Evolutionary conservation across 805 yeast species (phyloP).

Genomic region (Saturnispora ahearnii): DNA sequence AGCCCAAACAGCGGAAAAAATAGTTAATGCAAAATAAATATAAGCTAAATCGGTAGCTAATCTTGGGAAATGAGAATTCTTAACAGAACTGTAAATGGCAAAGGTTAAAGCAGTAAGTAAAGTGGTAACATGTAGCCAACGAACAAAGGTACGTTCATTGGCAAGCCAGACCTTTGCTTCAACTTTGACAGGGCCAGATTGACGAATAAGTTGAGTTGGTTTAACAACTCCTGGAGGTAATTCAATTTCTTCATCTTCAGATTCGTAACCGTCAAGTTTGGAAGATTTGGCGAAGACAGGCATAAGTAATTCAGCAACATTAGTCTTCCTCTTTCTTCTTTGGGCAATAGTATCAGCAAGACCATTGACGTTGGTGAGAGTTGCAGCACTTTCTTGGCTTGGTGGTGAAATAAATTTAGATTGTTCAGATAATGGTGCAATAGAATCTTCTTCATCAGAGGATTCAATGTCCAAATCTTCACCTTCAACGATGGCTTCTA

Average conservation of each 20-base stretch:
- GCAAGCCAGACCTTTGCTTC: conserved; percentile 99
- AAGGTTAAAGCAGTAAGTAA: conserved; percentile 79
- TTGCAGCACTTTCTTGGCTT: neutral
- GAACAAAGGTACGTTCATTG: conserved; percentile 91
- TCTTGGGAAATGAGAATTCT: conserved; percentile 51
- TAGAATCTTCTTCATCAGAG: conserved; percentile 47
- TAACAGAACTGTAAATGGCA: conserved; percentile 64
- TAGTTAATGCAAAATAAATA: conserved; percentile 67
- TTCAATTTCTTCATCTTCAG: conserved; percentile 79
- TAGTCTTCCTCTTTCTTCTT: conserved; percentile 15
- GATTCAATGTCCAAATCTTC: conserved; percentile 37
- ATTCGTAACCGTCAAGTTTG: conserved; percentile 40
- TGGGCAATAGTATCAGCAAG: conserved; percentile 6
- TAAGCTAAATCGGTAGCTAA: conserved; percentile 69
- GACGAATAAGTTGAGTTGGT: conserved; percentile 72
- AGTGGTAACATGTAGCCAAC: conserved; percentile 89
- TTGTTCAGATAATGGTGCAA: conserved; percentile 19
- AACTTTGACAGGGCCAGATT: conserved; percentile 85
- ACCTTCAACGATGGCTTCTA: conserved; percentile 28
- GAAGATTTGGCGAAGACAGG: conserved; percentile 27
- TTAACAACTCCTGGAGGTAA: conserved; percentile 85
- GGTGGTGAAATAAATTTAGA: neutral
- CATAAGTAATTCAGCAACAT: conserved; percentile 22
- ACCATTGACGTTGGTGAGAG: neutral
- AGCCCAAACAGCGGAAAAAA: conserved; percentile 87